A percentile compares a stretch with the other conserved stretches of the same genome.
phyloP scores from a whole-genome alignment of 257 asterid species.

The Eucommia ulmoides region DNA sequence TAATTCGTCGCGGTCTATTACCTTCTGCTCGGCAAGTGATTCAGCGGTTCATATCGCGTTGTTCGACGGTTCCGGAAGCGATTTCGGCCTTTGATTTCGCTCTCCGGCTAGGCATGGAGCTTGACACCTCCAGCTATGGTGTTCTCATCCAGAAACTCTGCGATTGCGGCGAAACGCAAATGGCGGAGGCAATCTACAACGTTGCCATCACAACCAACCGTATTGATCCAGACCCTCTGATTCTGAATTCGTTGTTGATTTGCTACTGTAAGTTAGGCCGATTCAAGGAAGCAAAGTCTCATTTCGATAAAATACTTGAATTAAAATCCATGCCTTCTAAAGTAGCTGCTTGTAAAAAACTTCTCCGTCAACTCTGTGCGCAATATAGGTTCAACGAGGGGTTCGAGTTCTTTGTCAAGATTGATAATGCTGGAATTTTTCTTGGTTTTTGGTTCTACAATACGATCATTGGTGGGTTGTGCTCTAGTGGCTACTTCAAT shows the following conservation, averaged over 20 bases:
- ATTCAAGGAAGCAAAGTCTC: conserved; percentile 37
- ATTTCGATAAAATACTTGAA: conserved; percentile 24
- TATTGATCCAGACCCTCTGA: conserved; percentile 11
- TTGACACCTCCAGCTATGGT: conserved; percentile 23
- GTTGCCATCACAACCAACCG: conserved; percentile 21
- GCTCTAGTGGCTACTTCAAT: conserved; percentile 30
- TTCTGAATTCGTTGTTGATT: conserved; percentile 43
- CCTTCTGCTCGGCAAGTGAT: conserved; percentile 34
- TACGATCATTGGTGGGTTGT: conserved; percentile 31
- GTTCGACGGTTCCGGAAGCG: conserved; percentile 27
- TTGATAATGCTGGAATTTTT: conserved; percentile 15
- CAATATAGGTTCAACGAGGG: conserved; percentile 31
- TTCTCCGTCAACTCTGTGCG: conserved; percentile 20
- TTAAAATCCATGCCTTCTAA: conserved; percentile 19
- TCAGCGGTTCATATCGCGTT: no score
- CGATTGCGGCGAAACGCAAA: conserved; percentile 21
- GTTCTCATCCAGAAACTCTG: no score
- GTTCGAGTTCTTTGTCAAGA: conserved; percentile 24
- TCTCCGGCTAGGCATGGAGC: conserved; percentile 31
- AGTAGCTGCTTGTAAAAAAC: conserved; percentile 33
- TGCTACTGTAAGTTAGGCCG: conserved; percentile 44
- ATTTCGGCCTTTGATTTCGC: no score
- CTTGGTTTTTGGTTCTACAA: conserved; percentile 31
- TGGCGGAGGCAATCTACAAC: conserved; percentile 31
- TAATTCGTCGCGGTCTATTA: conserved; percentile 30